Percentiles rank a stretch among this genome's conserved stretches.
phyloP scores from a whole-genome alignment of 23 red algal genomes.

The Porphyridium purpureum region DNA sequence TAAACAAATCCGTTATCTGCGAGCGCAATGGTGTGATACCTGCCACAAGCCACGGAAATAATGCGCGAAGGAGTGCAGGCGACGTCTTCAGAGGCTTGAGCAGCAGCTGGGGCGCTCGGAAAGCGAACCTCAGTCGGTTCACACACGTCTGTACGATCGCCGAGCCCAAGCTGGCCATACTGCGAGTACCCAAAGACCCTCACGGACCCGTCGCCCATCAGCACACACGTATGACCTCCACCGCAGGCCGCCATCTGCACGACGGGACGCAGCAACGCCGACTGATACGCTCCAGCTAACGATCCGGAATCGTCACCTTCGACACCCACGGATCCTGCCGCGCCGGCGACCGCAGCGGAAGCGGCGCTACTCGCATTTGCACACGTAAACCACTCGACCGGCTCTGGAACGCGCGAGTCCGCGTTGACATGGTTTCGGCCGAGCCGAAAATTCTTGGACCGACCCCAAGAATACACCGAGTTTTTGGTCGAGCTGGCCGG shows the following conservation, averaged over 20 bases:
- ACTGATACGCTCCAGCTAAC: neutral
- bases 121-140: constrained; percentile 33
- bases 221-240: constrained; percentile 78
- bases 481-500: neutral
- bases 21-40: constrained; percentile 83
- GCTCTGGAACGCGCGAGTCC: constrained; percentile 43
- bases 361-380: neutral
- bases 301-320: neutral
- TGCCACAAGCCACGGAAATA: constrained; percentile 44
- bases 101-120: constrained; percentile 6
- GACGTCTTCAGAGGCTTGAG: neutral
- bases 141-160: constrained; percentile 61
- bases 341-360: neutral
- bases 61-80: neutral
- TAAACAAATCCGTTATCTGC: constrained; percentile 45
- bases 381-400: constrained; percentile 8
- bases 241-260: constrained; percentile 46
- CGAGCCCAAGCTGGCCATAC: constrained; percentile 93
- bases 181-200: constrained; percentile 73
- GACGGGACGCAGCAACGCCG: constrained; percentile 17
- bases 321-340: neutral
- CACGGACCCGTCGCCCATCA: constrained; percentile 34
- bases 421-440: constrained; percentile 38
- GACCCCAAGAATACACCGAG: constrained; percentile 57
- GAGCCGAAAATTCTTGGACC: constrained; percentile 92